phyloP scores from a whole-genome alignment of 441 rosid species.

The Aquilaria agallochum region DNA sequence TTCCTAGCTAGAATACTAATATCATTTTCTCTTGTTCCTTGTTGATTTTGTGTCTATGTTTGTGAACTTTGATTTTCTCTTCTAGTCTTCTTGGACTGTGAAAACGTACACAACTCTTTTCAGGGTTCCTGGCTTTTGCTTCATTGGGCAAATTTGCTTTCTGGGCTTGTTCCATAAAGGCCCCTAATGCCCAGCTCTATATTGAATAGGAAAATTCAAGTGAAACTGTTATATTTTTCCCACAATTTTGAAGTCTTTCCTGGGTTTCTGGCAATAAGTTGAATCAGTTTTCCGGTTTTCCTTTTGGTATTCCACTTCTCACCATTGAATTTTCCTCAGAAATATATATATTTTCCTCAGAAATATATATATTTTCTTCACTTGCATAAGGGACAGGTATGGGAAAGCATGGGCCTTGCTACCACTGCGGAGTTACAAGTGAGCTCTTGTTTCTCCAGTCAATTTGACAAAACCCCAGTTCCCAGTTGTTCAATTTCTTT shows the following conservation, averaged over 20 bases:
- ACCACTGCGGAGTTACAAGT: slow-evolving; percentile 99
- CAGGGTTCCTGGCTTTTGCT: slow-evolving; percentile 45
- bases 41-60: slow-evolving; percentile 15
- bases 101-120: slow-evolving; percentile 19
- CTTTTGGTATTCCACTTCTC: slow-evolving; percentile 12
- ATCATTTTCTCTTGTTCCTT: slow-evolving; percentile 27
- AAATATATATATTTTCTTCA: slow-evolving; percentile 18
- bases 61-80: slow-evolving; percentile 11
- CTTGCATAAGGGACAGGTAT: slow-evolving; percentile 38
- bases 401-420: slow-evolving; percentile 99
- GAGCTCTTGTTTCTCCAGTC: slow-evolving; percentile 86
- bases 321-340: slow-evolving; percentile 21
- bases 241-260: slow-evolving; percentile 8
- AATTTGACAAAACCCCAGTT: slow-evolving; percentile 9
- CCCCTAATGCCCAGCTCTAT: slow-evolving; percentile 31
- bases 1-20: slow-evolving; percentile 51
- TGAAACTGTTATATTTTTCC: slow-evolving; percentile 20
- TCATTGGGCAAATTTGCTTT: slow-evolving; percentile 35
- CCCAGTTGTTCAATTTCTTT: slow-evolving; percentile 13
- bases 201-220: slow-evolving; percentile 30
- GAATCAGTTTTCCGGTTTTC: background rate
- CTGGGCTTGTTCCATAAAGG: slow-evolving; percentile 38
- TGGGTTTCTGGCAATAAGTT: slow-evolving; percentile 25
- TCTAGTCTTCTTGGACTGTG: slow-evolving; percentile 16
- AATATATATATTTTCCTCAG: slow-evolving; percentile 17